Evolutionary conservation across 768 basidiomycete species (phyloP).

Genomic region (Pleurotus ostreatus): DNA sequence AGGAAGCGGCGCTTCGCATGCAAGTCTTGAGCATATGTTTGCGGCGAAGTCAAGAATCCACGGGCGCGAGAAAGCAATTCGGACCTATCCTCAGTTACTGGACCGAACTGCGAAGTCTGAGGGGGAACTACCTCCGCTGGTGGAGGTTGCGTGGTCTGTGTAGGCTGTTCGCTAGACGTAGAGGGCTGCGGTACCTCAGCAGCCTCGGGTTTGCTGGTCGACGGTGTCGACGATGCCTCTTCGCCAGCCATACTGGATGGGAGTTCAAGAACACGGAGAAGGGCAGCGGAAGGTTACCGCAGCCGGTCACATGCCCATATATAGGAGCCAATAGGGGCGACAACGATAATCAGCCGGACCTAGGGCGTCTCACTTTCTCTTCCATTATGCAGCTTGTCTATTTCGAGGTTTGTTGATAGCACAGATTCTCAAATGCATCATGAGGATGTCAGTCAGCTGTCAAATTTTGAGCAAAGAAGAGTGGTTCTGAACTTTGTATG

Average conservation of each 20-base stretch:
- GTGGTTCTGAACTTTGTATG: too few species aligned
- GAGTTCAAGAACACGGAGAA: too few species aligned
- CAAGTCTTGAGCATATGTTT: conserved; percentile 54
- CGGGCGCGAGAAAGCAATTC: conserved; percentile 55
- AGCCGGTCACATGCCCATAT: neutral
- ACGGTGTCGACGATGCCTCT: too few species aligned
- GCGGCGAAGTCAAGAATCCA: conserved; percentile 62
- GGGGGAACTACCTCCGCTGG: neutral
- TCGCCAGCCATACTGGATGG: too few species aligned
- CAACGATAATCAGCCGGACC: neutral
- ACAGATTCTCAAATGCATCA: too few species aligned
- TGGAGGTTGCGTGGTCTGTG: too few species aligned
- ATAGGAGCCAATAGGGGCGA: neutral
- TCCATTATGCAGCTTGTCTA: neutral
- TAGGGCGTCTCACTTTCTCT: neutral
- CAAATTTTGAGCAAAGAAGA: too few species aligned
- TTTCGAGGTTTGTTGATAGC: neutral
- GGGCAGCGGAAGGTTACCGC: neutral
- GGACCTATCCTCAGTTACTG: conserved; percentile 21
- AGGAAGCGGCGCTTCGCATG: conserved; percentile 61
- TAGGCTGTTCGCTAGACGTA: too few species aligned
- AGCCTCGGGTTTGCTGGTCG: too few species aligned
- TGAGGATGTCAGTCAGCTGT: too few species aligned
- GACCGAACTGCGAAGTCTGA: neutral
- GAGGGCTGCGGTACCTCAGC: too few species aligned